Percentiles rank a stretch among this genome's conserved stretches.
phyloP scores from a whole-genome alignment of 352 stramenopile species.

The Phytophthora pini region DNA sequence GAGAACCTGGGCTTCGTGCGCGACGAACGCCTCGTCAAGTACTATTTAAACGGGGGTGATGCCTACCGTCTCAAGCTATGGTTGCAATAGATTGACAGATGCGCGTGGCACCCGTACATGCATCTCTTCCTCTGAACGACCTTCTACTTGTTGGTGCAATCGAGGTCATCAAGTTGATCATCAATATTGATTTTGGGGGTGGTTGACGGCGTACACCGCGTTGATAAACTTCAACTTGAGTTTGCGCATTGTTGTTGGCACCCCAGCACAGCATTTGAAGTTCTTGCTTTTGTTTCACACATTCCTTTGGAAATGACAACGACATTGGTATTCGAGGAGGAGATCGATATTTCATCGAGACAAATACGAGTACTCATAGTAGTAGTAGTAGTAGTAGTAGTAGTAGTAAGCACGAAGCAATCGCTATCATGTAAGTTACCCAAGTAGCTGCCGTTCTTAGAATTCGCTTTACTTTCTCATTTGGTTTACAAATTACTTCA shows the following conservation, averaged over 20 bases:
- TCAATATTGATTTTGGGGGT: neutral
- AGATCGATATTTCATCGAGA: too few species aligned
- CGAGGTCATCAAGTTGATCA: slow-evolving; percentile 4
- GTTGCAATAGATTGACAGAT: slow-evolving; percentile 54
- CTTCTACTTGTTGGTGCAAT: slow-evolving; percentile 1
- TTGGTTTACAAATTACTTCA: neutral
- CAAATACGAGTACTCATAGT: too few species aligned
- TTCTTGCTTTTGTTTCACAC: too few species aligned
- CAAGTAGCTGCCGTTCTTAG: too few species aligned
- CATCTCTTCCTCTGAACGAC: too few species aligned
- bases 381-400: too few species aligned
- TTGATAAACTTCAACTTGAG: slow-evolving; percentile 3
- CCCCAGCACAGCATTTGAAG: too few species aligned
- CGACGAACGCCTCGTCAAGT: slow-evolving; percentile 93
- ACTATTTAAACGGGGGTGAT: slow-evolving; percentile 96
- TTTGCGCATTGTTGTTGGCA: neutral
- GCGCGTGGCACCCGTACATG: neutral
- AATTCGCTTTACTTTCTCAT: neutral
- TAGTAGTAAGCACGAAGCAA: too few species aligned
- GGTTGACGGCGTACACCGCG: neutral
- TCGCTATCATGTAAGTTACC: too few species aligned
- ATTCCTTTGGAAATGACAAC: too few species aligned
- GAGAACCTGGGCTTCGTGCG: slow-evolving; percentile 94
- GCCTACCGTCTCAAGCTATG: slow-evolving; percentile 94
- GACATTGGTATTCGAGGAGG: too few species aligned